Conservation (phyloP, 352 stramenopile genomes). For the Aphanomyces cochlioides region DNA sequence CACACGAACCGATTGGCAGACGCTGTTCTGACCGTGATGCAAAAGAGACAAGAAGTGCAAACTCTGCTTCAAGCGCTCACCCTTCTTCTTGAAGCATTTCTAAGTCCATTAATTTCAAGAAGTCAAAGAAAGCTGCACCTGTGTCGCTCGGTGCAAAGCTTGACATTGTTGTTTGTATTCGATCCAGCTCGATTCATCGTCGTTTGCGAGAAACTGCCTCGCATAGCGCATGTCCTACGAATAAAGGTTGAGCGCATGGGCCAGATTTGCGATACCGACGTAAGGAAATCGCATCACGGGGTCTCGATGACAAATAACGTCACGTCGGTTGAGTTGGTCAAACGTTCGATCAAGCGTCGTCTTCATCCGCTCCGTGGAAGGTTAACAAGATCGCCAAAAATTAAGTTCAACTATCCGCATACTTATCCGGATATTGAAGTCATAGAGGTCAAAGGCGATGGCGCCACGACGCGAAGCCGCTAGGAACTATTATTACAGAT, state of each 20-base stretch:
- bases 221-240: constrained; percentile 4
- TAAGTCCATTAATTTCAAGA: not conserved
- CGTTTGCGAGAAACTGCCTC: constrained; percentile 1
- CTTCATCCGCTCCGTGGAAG: not conserved
- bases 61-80: not conserved
- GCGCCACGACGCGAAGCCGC: too few species aligned
- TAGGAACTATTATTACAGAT: too few species aligned
- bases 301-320: constrained; percentile 6
- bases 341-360: constrained; percentile 13
- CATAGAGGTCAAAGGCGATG: not conserved
- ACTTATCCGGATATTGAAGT: not conserved
- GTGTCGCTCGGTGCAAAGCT: not conserved
- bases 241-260: not conserved
- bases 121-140: not conserved
- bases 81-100: not conserved
- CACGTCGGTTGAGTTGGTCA: not conserved
- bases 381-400: constrained; percentile 12
- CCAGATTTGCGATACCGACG: not conserved
- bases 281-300: constrained; percentile 8
- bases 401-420: not conserved
- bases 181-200: not conserved
- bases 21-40: not conserved
- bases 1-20: not conserved
- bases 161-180: constrained; percentile 13
- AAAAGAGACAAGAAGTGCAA: constrained; percentile 14